Conservation (phyloP, 2,329 filamentous ascomycete genomes). For the Aspergillus spinulosporus region DNA sequence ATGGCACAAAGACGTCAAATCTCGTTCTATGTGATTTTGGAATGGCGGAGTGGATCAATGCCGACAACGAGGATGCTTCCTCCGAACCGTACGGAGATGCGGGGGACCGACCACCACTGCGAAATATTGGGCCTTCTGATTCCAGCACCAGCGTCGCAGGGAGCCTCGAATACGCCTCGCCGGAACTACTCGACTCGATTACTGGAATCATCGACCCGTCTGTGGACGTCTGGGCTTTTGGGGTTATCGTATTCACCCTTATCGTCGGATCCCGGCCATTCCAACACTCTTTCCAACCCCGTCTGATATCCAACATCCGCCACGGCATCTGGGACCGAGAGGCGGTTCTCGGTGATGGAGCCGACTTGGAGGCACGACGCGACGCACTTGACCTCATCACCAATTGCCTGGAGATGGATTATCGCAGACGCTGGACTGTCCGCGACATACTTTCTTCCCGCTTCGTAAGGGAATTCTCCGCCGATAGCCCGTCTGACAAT, state of each 20-base stretch:
- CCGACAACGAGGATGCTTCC: constrained; percentile 54
- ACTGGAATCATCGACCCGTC: constrained; percentile 49
- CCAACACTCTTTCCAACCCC: constrained; percentile 59
- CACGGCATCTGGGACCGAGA: constrained; percentile 60
- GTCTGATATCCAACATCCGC: constrained; percentile 60
- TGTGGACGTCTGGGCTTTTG: constrained; percentile 68
- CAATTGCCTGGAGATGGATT: constrained; percentile 61
- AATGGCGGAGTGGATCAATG: constrained; percentile 66
- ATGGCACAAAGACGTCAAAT: constrained; percentile 53
- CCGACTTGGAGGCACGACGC: constrained; percentile 36
- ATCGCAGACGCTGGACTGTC: constrained; percentile 58
- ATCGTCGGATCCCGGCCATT: constrained; percentile 64
- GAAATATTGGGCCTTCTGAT: constrained; percentile 56
- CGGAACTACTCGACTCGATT: constrained; percentile 46
- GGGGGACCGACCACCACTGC: constrained; percentile 49
- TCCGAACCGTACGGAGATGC: constrained; percentile 51
- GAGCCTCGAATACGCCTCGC: constrained; percentile 58
- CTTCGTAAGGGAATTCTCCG: constrained; percentile 53
- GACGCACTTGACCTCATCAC: constrained; percentile 58
- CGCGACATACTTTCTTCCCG: constrained; percentile 55
- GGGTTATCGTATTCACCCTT: constrained; percentile 62
- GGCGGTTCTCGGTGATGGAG: constrained; percentile 49
- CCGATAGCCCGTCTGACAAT: constrained; percentile 34
- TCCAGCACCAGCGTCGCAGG: constrained; percentile 61
- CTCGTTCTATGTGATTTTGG: constrained; percentile 68